A percentile compares a stretch with the other conserved stretches of the same genome.
Evolutionary conservation across 179 eudicot species (phyloP).

Genomic region (Carnegiea gigantea): DNA sequence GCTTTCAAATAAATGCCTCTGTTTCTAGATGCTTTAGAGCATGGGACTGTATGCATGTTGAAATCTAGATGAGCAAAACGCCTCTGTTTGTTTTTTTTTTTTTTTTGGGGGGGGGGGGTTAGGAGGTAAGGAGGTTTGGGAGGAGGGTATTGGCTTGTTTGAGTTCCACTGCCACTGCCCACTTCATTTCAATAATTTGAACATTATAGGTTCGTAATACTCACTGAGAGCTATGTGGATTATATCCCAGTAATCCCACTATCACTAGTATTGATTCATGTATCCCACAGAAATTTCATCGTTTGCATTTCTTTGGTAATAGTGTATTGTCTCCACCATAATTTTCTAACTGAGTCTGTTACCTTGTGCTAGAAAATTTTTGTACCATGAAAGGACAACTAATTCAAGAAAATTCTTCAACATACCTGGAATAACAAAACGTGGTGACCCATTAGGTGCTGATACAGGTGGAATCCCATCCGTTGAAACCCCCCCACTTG

Average conservation of each 20-base stretch:
- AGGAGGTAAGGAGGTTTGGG: neutral
- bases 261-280: neutral
- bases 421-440: constrained; percentile 49
- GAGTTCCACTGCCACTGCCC: neutral
- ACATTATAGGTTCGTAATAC: neutral
- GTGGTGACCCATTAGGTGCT: constrained; percentile 43
- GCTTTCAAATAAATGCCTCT: constrained; percentile 1
- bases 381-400: neutral
- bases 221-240: neutral
- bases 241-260: neutral
- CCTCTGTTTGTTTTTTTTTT: neutral
- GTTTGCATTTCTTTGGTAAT: neutral
- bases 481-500: constrained; percentile 33
- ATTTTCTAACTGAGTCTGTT: constrained; percentile 2
- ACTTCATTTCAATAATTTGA: neutral
- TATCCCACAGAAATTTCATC: neutral
- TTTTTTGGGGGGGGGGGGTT: neutral
- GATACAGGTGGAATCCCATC: constrained; percentile 40
- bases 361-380: neutral
- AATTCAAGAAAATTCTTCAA: neutral
- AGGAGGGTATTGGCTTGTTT: neutral
- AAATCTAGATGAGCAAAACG: neutral
- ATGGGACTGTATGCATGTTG: neutral
- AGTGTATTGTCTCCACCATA: neutral
- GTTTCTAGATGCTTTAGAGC: no score